Evolutionary conservation across 176 grass and related monocot genomes (phyloP), one percentile per base, ranked within the genome.

Genomic region (Triticum timopheevii): DNA sequence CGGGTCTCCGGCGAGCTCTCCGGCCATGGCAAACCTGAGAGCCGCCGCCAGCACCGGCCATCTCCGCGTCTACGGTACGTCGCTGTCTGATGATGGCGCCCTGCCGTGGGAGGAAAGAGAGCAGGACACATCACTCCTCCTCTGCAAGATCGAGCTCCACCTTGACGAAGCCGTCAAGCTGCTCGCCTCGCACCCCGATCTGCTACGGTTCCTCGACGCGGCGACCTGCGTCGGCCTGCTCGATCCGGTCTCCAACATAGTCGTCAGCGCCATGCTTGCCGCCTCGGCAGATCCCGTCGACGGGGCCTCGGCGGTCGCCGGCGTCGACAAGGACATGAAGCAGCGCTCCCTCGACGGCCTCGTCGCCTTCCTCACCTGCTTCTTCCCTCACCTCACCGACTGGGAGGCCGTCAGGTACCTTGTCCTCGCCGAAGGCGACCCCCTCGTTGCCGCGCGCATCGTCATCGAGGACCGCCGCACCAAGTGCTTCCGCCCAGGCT

Each of bases 401-500:
- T 73, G 70, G 70, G 70, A 73, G 30, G 65, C 65, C 30, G 65
- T 69, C 65, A 69, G 28, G 65, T 69, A 69, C 65, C 65, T 69
- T 3, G 28, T 34, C 30, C 30, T 35, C 15, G 65, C 65, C 30
- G 16, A 35, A 1, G 65, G 31, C 30, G 65, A 35, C 31, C 65
- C 65, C 7, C 65, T 69, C 65, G 31, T 69, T 0, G 65, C 65
- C 16, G 30, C 31, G 65, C 65, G 13, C 28, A 67, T 67, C 28
- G 13, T 67, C 28, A 0, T 13, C 28, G 65, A 67, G 65, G 65
- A 67, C 3, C 65, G 65, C 28, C 28, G 65, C 6, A 33, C 65
- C 15, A 67, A 3, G 65, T 67, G 65, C 28, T 67, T 67, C 65
- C 65, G 65, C 28, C 28, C 65, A 17, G 65, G 30, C 65, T 67